These are phyloP conservation scores for Calocera cornea DNA, from an alignment of 768 basidiomycete genomes.

Conservation along the genomic window DNA sequence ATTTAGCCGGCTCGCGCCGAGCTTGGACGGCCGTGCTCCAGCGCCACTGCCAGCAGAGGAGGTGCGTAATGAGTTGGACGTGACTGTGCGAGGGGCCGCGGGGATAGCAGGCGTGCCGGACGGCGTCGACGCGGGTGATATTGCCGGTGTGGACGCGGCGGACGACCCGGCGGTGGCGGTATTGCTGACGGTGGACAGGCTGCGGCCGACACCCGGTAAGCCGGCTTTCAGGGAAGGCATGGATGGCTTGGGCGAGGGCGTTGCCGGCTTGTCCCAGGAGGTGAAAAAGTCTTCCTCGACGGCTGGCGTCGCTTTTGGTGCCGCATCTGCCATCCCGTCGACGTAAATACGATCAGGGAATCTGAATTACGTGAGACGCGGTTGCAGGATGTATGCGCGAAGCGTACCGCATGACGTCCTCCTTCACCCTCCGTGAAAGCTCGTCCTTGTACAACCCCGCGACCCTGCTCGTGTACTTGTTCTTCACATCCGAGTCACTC, in stretches of 20 bases:
- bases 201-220: constrained; percentile 47
- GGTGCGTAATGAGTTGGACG: constrained; percentile 48
- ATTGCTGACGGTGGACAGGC: constrained; percentile 25
- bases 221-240: constrained; percentile 28
- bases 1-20: constrained; percentile 30
- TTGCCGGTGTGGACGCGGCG: constrained; percentile 18
- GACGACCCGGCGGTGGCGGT: constrained; percentile 20
- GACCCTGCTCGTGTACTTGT: constrained; percentile 73
- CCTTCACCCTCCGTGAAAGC: constrained; percentile 60
- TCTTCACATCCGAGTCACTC: constrained; percentile 63
- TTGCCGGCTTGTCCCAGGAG: constrained; percentile 79
- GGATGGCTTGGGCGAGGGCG: constrained; percentile 31
- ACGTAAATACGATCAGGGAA: constrained; percentile 63
- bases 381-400: not conserved
- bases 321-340: constrained; percentile 55
- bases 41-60: constrained; percentile 30
- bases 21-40: constrained; percentile 18
- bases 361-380: constrained; percentile 27
- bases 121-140: not conserved
- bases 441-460: constrained; percentile 90
- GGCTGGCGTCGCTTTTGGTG: constrained; percentile 27
- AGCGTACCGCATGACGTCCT: constrained; percentile 53
- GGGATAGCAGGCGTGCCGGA: not conserved
- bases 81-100: constrained; percentile 43
- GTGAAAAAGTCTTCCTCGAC: constrained; percentile 91